Percentiles rank a stretch among this genome's conserved stretches.
Conservation (phyloP, 2,329 filamentous ascomycete genomes). For the Arthrobotrys conoides region DNA sequence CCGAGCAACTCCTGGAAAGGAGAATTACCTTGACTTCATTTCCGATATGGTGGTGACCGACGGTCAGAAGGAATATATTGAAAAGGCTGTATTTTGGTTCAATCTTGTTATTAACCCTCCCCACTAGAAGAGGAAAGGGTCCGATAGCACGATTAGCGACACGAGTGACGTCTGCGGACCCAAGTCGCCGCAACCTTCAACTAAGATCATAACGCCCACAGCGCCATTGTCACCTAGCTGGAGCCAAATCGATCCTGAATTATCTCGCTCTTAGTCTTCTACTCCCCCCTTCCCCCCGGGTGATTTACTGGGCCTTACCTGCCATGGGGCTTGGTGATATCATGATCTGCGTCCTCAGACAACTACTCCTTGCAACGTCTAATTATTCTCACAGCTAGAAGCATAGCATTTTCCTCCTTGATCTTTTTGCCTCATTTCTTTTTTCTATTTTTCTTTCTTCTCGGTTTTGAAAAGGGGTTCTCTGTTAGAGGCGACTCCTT, state of each 20-base stretch:
- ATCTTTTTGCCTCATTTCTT: no score
- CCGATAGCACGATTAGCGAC: background rate
- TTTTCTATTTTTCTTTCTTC: background rate
- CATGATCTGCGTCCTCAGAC: no score
- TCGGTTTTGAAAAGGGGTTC: background rate
- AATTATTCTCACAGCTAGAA: background rate
- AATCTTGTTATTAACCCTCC: background rate
- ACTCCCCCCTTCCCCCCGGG: no score
- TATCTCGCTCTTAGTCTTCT: no score
- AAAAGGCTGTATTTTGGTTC: conserved; percentile 45
- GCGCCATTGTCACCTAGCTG: background rate
- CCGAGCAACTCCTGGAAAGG: background rate
- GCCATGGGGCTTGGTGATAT: no score
- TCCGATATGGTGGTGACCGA: conserved; percentile 26
- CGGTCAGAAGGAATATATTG: conserved; percentile 17
- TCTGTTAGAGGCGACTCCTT: background rate
- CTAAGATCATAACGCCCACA: background rate
- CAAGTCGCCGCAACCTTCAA: no score
- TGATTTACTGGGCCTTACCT: no score
- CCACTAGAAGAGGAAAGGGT: background rate
- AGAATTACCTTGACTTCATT: conserved; percentile 28
- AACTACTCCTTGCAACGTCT: no score
- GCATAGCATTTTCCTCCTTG: background rate
- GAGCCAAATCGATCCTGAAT: background rate
- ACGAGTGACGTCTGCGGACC: background rate